These are phyloP conservation scores for Fusarium sulawesiense DNA, from an alignment of 2,329 filamentous ascomycete species.

Conservation along the genomic window DNA sequence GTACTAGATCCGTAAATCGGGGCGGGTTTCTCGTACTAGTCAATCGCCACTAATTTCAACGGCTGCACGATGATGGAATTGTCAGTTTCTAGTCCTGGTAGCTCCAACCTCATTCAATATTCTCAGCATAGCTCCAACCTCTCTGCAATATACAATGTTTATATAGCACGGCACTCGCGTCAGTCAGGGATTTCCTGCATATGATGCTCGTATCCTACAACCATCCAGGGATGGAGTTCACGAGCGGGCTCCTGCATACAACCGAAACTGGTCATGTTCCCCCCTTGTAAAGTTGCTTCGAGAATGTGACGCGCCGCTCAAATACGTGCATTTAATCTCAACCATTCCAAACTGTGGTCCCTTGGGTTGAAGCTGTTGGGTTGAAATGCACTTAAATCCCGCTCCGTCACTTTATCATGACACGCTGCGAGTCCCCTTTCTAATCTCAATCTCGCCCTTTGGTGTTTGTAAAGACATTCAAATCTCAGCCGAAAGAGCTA, in stretches of 20 bases:
- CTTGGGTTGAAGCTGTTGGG: conserved; percentile 5
- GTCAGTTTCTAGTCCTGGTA: conserved; percentile 1
- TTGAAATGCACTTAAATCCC: not conserved
- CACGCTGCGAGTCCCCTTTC: conserved; percentile 11
- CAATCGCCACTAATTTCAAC: conserved; percentile 42
- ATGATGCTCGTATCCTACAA: conserved; percentile 7
- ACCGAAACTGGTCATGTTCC: conserved; percentile 25
- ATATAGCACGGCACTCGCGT: conserved; percentile 6
- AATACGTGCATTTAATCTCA: conserved; percentile 27
- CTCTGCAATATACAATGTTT: not conserved
- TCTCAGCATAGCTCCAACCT: not conserved
- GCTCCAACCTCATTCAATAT: conserved; percentile 4
- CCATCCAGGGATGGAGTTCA: conserved; percentile 10
- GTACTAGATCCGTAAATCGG: conserved; percentile 13
- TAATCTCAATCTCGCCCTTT: not conserved
- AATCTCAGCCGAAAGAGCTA: conserved; percentile 19
- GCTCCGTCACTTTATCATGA: not conserved
- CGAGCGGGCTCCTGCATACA: conserved; percentile 27
- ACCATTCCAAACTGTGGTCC: conserved; percentile 33
- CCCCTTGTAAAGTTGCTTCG: conserved; percentile 25
- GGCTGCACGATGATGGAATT: conserved; percentile 42
- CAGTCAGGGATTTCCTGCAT: not conserved
- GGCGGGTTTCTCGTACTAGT: conserved; percentile 22
- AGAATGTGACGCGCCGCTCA: conserved; percentile 26
- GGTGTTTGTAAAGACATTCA: conserved; percentile 33